phyloP scores from a whole-genome alignment of 2,329 filamentous ascomycete species.

The Cryphonectria naterciae region DNA sequence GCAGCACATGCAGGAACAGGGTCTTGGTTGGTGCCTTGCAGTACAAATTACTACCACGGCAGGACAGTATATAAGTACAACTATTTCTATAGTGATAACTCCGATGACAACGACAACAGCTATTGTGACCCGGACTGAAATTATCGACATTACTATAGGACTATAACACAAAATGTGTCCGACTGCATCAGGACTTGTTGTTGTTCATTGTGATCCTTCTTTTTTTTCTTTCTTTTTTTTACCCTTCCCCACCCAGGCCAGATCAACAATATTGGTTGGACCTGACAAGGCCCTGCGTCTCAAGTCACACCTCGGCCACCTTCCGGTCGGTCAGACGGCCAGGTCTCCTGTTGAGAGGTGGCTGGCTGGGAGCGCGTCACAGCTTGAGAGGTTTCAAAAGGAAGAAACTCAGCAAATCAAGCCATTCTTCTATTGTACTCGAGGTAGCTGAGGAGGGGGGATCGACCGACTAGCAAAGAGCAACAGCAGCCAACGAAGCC shows the following conservation, averaged over 20 bases:
- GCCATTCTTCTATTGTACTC: background rate
- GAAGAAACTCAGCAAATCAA: background rate
- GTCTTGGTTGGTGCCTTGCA: background rate
- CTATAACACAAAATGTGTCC: too few species aligned
- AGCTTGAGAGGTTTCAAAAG: background rate
- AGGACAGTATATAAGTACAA: too few species aligned
- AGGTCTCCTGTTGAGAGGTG: background rate
- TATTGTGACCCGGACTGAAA: too few species aligned
- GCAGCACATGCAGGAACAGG: background rate
- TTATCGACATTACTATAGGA: too few species aligned
- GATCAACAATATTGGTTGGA: background rate
- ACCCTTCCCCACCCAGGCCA: background rate
- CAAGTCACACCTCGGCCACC: background rate
- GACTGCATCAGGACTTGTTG: too few species aligned
- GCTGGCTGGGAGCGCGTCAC: background rate
- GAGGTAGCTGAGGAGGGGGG: background rate
- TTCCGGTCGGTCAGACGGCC: background rate
- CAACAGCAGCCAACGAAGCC: background rate
- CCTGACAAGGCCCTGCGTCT: background rate
- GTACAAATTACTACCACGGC: background rate
- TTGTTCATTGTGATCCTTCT: background rate
- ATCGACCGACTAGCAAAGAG: background rate
- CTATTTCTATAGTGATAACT: too few species aligned
- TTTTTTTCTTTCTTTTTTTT: too few species aligned
- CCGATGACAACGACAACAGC: too few species aligned